phyloP scores from a whole-genome alignment of 139 green algal species.

The Micractinium conductrix region DNA sequence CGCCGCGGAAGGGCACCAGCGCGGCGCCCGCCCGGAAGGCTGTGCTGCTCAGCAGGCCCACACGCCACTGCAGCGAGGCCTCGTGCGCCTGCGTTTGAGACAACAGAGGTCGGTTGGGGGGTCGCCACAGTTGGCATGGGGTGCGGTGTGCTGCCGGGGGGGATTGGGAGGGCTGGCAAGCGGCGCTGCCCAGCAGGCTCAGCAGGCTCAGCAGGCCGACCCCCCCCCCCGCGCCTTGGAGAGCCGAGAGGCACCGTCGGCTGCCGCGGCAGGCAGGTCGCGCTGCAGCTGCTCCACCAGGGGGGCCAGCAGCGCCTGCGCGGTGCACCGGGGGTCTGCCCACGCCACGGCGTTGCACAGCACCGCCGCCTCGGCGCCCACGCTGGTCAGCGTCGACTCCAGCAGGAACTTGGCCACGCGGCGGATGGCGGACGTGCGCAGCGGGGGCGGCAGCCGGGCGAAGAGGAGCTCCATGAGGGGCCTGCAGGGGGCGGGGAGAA shows the following conservation, averaged over 20 bases:
- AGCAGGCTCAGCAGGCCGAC: not conserved
- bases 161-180: not conserved
- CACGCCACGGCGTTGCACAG: constrained; percentile 61
- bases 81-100: constrained; percentile 56
- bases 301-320: constrained; percentile 51
- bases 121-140: too few species aligned
- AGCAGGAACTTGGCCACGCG: constrained; percentile 66
- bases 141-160: not conserved
- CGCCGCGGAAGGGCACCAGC: constrained; percentile 15
- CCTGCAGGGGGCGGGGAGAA: constrained; percentile 19
- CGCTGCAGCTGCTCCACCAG: constrained; percentile 46
- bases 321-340: constrained; percentile 42
- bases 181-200: not conserved
- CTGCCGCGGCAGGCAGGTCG: not conserved
- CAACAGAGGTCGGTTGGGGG: too few species aligned
- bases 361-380: constrained; percentile 57
- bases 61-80: constrained; percentile 50
- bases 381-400: constrained; percentile 48
- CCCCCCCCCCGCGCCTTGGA: constrained; percentile 15
- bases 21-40: constrained; percentile 36
- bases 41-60: constrained; percentile 45
- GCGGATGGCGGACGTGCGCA: constrained; percentile 58
- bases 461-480: constrained; percentile 78
- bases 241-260: not conserved
- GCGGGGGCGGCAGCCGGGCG: constrained; percentile 53